Conservation (phyloP, 2,329 filamentous ascomycete species). For the Plenodomus lindquistii region DNA sequence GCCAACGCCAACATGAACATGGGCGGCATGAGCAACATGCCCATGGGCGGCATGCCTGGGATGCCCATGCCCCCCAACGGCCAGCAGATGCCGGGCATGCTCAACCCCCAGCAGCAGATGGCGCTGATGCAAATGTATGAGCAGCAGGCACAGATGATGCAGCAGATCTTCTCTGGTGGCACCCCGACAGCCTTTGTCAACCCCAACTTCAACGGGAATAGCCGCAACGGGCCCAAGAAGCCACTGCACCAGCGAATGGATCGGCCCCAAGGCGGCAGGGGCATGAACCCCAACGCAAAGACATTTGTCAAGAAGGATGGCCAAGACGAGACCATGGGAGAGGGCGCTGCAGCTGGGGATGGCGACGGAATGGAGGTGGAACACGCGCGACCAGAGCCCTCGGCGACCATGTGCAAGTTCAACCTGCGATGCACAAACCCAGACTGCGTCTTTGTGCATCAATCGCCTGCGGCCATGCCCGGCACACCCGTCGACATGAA, state of each 20-base stretch:
- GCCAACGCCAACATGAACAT: slow-evolving; percentile 37
- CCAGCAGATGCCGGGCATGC: slow-evolving; percentile 55
- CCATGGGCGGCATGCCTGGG: slow-evolving; percentile 43
- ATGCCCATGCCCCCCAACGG: slow-evolving; percentile 41
- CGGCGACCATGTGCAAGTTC: slow-evolving; percentile 79
- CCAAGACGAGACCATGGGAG: slow-evolving; percentile 45
- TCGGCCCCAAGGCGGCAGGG: slow-evolving; percentile 33
- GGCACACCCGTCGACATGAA: slow-evolving; percentile 76
- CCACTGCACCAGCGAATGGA: slow-evolving; percentile 77
- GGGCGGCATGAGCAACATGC: slow-evolving; percentile 43
- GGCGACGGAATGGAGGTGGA: slow-evolving; percentile 64
- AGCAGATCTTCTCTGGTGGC: slow-evolving; percentile 43
- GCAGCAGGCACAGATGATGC: slow-evolving; percentile 71
- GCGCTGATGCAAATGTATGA: slow-evolving; percentile 77
- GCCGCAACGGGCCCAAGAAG: slow-evolving; percentile 46
- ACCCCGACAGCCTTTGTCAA: slow-evolving; percentile 57
- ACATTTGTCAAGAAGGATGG: slow-evolving; percentile 51
- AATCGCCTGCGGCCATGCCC: slow-evolving; percentile 85
- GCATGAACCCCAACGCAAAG: slow-evolving; percentile 58
- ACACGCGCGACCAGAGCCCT: slow-evolving; percentile 61
- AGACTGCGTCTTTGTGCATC: slow-evolving; percentile 91
- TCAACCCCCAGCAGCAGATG: slow-evolving; percentile 72
- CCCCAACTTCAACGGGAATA: slow-evolving; percentile 56
- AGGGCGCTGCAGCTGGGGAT: slow-evolving; percentile 41
- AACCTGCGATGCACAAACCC: slow-evolving; percentile 86